Conservation (phyloP, 306 rosid genomes). For the Cucurbita argyrosperma region DNA sequence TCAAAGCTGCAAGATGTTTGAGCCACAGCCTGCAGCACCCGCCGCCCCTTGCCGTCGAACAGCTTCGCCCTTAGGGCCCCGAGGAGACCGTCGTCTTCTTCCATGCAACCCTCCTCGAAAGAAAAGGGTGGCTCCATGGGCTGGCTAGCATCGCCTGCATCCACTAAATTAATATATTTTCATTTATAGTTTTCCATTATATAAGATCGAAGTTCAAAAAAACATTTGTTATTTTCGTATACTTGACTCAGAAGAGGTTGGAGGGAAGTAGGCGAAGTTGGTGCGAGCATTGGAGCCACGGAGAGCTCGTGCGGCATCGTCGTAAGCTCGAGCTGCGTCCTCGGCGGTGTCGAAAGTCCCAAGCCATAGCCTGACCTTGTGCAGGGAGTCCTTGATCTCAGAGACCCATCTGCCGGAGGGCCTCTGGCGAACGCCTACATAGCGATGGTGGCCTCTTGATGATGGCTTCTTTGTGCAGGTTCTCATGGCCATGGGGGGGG, state of each 20-base stretch:
- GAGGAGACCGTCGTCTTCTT: slow-evolving; percentile 25
- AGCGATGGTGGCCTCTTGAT: slow-evolving; percentile 53
- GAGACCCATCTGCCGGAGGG: slow-evolving; percentile 88
- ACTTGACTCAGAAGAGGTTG: not conserved
- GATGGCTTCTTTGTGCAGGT: slow-evolving; percentile 31
- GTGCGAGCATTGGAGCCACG: slow-evolving; percentile 61
- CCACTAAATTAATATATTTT: not conserved
- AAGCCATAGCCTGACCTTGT: slow-evolving; percentile 68
- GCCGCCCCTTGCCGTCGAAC: slow-evolving; percentile 17
- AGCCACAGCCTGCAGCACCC: slow-evolving; percentile 2
- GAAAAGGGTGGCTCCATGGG: slow-evolving; percentile 36
- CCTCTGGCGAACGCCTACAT: slow-evolving; percentile 59
- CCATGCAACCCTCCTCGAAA: slow-evolving; percentile 31
- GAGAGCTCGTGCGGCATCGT: slow-evolving; percentile 43
- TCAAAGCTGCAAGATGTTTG: not conserved
- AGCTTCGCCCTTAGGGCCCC: slow-evolving; percentile 62
- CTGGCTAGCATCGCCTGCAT: not conserved
- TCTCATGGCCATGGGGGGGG: not conserved
- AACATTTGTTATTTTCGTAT: too few species aligned
- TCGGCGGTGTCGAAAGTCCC: slow-evolving; percentile 64
- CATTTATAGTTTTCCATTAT: not conserved
- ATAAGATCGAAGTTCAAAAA: too few species aligned
- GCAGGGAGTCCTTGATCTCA: slow-evolving; percentile 66
- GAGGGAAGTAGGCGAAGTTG: slow-evolving; percentile 39
- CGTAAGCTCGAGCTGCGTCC: slow-evolving; percentile 64